Base-by-base conservation (phyloP, 164 flowering plant species). In the Berberis thunbergii region DNA sequence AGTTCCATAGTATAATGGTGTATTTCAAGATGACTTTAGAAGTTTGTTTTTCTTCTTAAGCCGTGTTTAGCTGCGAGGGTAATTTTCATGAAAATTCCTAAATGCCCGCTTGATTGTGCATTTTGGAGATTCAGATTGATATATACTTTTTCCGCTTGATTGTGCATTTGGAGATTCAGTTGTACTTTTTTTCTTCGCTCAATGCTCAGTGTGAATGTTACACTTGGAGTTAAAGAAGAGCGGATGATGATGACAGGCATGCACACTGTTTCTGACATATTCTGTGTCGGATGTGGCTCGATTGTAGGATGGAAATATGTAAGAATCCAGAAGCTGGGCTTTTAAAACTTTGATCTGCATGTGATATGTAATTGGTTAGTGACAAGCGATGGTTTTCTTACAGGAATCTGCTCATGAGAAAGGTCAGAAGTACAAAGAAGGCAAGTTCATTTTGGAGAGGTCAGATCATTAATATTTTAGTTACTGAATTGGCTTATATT, bases 271-370 rank as follows among this genome's bases (percentile, higher is more conserved):
- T 83, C 72, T 57, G 91, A 84, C 73, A 84, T 86, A 41, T 87
- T 78, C 67, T 89, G 97, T 66, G 81, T 86, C 46, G 72, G 78
- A 1, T 89, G 97, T 74, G 91, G 94, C 43, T 74, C 84, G n/a
- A 75, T 83, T 49, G 79, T 89, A 44, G 97, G 97, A 1, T 89
- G 94, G 97, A 85, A 80, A 87, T 85, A 87, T 69, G 96, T 89
- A 76, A 84, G 83, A 63, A 41, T 54, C 10, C 7, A 44, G 13
- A 54, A 10, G 8, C 12, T 42, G 48, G 8, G 50, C 42, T 13
- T 60, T 62, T 12, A 42, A 43, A 52, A 7, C 1, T 63, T 41
- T 50, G 38, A 38, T 10, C 7, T 26, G 5, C 43, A 43, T 41
- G 40, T 1, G 7, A 43, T 43, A 9, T 13, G 0, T 52, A 41